Percentiles rank a stretch among this genome's conserved stretches.
Evolutionary conservation across 345 rosid genomes (phyloP).

Genomic region (Alliaria petiolata): DNA sequence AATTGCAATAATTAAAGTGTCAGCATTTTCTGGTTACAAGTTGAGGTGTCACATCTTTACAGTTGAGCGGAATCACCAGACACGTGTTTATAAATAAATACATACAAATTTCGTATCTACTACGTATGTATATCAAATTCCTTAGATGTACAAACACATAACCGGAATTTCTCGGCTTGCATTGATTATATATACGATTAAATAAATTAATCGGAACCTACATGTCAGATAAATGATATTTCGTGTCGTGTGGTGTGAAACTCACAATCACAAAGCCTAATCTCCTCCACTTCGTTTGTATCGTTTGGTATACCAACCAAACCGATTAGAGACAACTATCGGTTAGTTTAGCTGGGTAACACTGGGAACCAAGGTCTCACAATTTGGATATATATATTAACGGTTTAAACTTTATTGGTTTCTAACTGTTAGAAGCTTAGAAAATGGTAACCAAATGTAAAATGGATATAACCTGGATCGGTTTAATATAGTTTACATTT

Average conservation of each 20-base stretch:
- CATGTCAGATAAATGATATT: not conserved
- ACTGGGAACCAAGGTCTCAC: not conserved
- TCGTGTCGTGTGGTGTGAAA: not conserved
- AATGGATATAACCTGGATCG: not conserved
- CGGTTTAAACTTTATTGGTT: not conserved
- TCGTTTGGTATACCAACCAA: not conserved
- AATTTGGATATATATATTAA: not conserved
- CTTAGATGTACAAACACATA: slow-evolving; percentile 10
- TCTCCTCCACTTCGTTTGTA: not conserved
- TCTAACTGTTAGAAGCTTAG: no score
- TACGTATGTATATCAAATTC: not conserved
- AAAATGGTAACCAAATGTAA: not conserved
- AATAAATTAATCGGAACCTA: not conserved
- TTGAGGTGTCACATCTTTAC: slow-evolving; percentile 31
- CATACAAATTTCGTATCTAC: not conserved
- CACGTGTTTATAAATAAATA: slow-evolving; percentile 17
- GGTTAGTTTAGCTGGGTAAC: not conserved
- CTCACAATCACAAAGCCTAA: not conserved
- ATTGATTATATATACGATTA: not conserved
- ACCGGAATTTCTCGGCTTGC: slow-evolving; percentile 14
- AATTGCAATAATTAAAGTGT: slow-evolving; percentile 1
- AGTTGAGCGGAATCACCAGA: slow-evolving; percentile 23
- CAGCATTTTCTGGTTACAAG: slow-evolving; percentile 26
- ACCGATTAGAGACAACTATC: not conserved
- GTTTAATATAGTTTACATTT: not conserved